Evolutionary conservation across 768 basidiomycete genomes (phyloP), one percentile per base, ranked within the genome.

Genomic region (Mycena filopes): DNA sequence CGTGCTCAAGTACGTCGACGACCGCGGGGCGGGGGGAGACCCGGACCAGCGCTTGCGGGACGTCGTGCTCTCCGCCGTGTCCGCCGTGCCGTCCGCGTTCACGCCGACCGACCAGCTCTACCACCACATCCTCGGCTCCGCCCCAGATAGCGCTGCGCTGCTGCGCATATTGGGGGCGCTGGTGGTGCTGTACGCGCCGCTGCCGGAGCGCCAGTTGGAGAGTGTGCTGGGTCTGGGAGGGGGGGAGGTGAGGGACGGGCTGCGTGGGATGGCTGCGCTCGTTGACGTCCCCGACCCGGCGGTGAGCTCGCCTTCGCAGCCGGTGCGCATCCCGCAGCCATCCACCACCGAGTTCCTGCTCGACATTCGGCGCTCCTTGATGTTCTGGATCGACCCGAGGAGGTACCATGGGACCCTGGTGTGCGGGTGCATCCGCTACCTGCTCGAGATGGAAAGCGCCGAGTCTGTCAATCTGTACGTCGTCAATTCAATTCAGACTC

Each of bases 21-120:
- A 63, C 48, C 23, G 40, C 18, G 36, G 18, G n/a, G n/a, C n/a
- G n/a, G n/a, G n/a, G 21, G 62, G 47, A 4, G 42, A 53, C 3
- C 69, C 69, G 0, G 68, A 56, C 2, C 57, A 66, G 41, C 65
- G 62, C 1, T 54, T 70, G 31, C 33, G 50, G 18, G 61, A 67
- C 21, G 50, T 64, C 25, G 60, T 67, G 13, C 62, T 63, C 31
- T 47, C 59, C n/a, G 69, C 65, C 5, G 65, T 62, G 11, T 47
- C 46, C 2, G 31, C 31, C n/a, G n/a, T n/a, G 36, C 2, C 36
- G 9, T 31, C 46, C 11, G 31, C 11, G 5, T 47, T 51, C 4
- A 49, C 63, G 4, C 59, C 63, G 15, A 54, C 43, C 49, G 68
- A 69, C 64, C 50, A 69, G 36, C 64, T 69, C 2, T 69, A 58